Percentiles rank a stretch among this genome's conserved stretches.
phyloP scores from a whole-genome alignment of 202 grass and related monocot genomes.

The Panicum virgatum region DNA sequence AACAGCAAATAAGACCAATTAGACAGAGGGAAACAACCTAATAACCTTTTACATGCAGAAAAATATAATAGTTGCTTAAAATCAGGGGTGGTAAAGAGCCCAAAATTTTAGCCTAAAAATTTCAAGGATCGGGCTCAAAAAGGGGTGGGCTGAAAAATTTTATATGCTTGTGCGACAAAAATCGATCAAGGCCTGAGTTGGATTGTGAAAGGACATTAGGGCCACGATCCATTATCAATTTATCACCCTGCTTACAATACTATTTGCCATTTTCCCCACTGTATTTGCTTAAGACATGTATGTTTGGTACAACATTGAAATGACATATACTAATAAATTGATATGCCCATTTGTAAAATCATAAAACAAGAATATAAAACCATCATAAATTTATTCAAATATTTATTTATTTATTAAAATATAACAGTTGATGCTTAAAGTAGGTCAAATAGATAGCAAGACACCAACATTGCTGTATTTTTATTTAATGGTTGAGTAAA shows the following conservation, averaged over 20 bases:
- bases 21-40: background rate
- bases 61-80: background rate
- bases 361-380: background rate
- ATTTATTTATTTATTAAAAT: conserved; percentile 25
- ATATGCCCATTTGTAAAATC: background rate
- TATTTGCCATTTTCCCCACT: background rate
- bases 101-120: background rate
- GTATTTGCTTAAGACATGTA: conserved; percentile 16
- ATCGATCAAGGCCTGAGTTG: background rate
- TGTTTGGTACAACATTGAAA: background rate
- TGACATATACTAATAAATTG: background rate
- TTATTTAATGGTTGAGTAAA: conserved; percentile 2
- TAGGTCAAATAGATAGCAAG: conserved; percentile 4
- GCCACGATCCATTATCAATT: background rate
- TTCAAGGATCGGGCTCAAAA: background rate
- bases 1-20: background rate
- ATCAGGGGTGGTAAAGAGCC: background rate
- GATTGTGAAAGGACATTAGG: background rate
- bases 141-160: background rate
- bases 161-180: too few species aligned
- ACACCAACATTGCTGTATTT: background rate
- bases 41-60: background rate
- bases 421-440: conserved; percentile 31
- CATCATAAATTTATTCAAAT: conserved; percentile 21
- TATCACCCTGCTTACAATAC: background rate